Evolutionary conservation across 2,329 filamentous ascomycete genomes (phyloP), one percentile per base, ranked within the genome.

Genomic region (Trichoderma sp.): DNA sequence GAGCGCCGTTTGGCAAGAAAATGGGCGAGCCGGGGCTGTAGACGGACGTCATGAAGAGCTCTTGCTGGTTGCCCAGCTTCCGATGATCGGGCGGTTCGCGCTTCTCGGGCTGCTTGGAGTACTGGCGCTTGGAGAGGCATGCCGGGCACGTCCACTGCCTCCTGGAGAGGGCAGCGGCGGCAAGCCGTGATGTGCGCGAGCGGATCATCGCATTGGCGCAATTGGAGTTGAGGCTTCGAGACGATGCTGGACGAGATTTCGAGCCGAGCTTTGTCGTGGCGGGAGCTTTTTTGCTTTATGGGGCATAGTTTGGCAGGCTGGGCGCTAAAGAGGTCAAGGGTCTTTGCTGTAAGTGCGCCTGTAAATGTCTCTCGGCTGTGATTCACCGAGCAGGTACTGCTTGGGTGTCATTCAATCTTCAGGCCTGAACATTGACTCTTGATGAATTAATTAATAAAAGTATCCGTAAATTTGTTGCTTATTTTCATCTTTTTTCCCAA

Each of bases 21-120:
- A 97, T 91, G 3, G 95, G 94, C 18, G 94, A 97, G 1, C 95
- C 95, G 3, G 95, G 94, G 80, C 94, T 97, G 83, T 95, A 95
- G 50, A 89, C 83, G 1, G 94, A 95, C 16, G 90, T 94, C 50
- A 91, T 94, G 83, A 97, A 97, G 53, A 97, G 90, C 79, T 93
- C 91, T 80, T 97, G 94, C 76, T 91, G 87, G 68, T 89, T 79
- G 65, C 88, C 91, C 75, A 93, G 86, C 78, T 89, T 86, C 78
- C 91, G 88, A 81, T 93, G 91, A 79, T 93, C 91, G 75, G 88
- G 84, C 76, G 84, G 81, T 69, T 84, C 82, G 56, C 79, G 80
- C 75, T 78, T 78, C 71, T 79, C 77, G 41, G 79, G 75, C 71
- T 75, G 79, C 69, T 81, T 76, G 27, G 83, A 83, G 77, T 83